Conservation (phyloP, 768 basidiomycete genomes). For the Phlegmacium glaucopus region DNA sequence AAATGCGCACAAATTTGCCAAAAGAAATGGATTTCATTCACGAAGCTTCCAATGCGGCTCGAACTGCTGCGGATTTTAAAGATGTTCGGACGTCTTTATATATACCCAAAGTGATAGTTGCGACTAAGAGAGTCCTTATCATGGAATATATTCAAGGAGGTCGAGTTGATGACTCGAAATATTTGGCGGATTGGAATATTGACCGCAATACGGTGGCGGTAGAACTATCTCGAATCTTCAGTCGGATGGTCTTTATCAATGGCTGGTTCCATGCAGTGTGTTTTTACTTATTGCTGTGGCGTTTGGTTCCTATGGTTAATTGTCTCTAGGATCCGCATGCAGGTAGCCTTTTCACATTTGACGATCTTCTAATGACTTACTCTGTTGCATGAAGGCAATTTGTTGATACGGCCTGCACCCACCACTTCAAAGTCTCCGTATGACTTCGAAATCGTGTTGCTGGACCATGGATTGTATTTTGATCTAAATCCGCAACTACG, state of each 20-base stretch:
- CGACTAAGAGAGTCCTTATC: slow-evolving; percentile 80
- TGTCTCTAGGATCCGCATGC: slow-evolving; percentile 77
- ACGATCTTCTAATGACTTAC: slow-evolving; percentile 1
- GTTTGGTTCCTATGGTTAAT: slow-evolving; percentile 4
- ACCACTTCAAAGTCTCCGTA: slow-evolving; percentile 68
- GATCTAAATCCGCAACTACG: slow-evolving; percentile 80
- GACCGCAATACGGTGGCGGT: slow-evolving; percentile 93
- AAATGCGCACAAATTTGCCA: slow-evolving; percentile 90
- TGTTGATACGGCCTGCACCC: slow-evolving; percentile 80
- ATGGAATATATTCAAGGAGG: slow-evolving; percentile 96
- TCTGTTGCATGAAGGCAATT: slow-evolving; percentile 55
- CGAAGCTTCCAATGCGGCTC: slow-evolving; percentile 84
- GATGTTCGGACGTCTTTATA: slow-evolving; percentile 76
- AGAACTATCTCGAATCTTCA: slow-evolving; percentile 88
- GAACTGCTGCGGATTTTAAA: slow-evolving; percentile 67
- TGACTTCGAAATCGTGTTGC: slow-evolving; percentile 93
- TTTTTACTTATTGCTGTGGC: slow-evolving; percentile 5
- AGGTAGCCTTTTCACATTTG: slow-evolving; percentile 36
- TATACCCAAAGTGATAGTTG: slow-evolving; percentile 78
- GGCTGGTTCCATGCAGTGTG: slow-evolving; percentile 86
- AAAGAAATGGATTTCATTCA: slow-evolving; percentile 94
- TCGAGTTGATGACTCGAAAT: slow-evolving; percentile 83
- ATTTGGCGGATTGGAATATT: slow-evolving; percentile 76
- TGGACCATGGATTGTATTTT: slow-evolving; percentile 95
- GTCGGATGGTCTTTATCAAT: slow-evolving; percentile 92